Base-by-base conservation (phyloP, 2,329 filamentous ascomycete genomes). In the Lomentospora prolificans region DNA sequence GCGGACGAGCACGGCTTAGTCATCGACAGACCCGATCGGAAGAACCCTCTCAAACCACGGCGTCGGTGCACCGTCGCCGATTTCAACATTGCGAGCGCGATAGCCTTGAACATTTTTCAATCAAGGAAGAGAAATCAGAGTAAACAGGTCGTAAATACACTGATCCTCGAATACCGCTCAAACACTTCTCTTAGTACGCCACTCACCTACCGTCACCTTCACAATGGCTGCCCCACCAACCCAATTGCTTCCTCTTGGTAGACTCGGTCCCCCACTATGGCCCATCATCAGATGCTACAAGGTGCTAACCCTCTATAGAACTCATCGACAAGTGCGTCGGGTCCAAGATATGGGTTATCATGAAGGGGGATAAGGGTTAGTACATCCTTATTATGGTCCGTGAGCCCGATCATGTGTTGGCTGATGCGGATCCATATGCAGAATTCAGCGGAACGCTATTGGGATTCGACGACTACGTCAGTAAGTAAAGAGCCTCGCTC, bases 381-480 rank as follows among this genome's bases (percentile, higher is more conserved):
- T 53, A 4, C 52, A 31, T 53, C 52, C 41, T 25, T 3, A 44
- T 53, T 30, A 7, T n/a, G 27, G 46, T 53, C 10, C 55, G 33
- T 14, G 14, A 44, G 48, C 30, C 22, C 30, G 51, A 60, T 64
- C n/a, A n/a, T n/a, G n/a, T n/a, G n/a, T n/a, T n/a, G n/a, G n/a
- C n/a, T n/a, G n/a, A n/a, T n/a, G n/a, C n/a, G n/a, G n/a, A n/a
- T n/a, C n/a, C n/a, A n/a, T n/a, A n/a, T 62, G 48, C 68, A 97
- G 94, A 99, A 72, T 99, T 99, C 75, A 89, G 88, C 63, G 94
- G 94, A 55, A 96, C 90, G 6, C 79, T 99, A 25, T 82, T 96
- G 56, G 94, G 94, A 2, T 99, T 99, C 66, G 94, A 99, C 69
- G 94, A 99, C 80, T 99, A 97, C 76, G 94, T 99, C 80, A 99